Base-by-base conservation (phyloP, 148 eudicot genomes). In the Fallopia convolvulus region DNA sequence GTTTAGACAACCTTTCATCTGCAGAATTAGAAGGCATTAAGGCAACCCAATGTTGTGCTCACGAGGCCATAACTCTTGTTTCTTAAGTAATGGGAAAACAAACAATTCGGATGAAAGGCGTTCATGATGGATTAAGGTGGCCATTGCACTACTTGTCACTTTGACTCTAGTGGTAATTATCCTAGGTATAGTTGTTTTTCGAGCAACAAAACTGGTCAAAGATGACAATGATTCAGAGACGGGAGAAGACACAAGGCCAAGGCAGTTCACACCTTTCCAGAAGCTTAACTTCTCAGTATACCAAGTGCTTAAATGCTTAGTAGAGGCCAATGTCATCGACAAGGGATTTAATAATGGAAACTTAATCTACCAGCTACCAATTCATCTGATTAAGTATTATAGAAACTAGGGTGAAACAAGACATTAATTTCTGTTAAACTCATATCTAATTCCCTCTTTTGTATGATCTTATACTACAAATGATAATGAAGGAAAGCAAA, bases 191-290 rank as follows among this genome's bases (percentile, higher is more conserved):
- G 13, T 90, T 76, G 90, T 88, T 49, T 42, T 79, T 44, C 77
- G 88, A 70, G 85, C 86, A 2, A 81, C 80, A 42, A 87, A 79
- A 73, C 82, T 82, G 79, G 76, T 80, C 46, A 75, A 77, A 74
- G 85, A 83, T 50, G 88, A 87, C 55, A 82, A 70, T 68, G 91
- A 92, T 76, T 88, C 91, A 12, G 97, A 92, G 76, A 77, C 84
- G 65, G 92, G 92, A 21, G 81, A 77, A 72, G 82, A 82, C 61
- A 68, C 86, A 14, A 87, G 85, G 80, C 86, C 91, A 48, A 91
- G 94, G 93, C 89, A 90, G 58, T 91, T 93, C 78, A 91, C 90
- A 21, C 95, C 98, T 20, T 93, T 93, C 74, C 98, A 93, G 74
- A 89, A 91, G 83, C 87, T 90, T 9, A 86, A 85, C 70, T 89